phyloP scores from a whole-genome alignment of 129 eudicot species.

The Saposhnikovia divaricata region DNA sequence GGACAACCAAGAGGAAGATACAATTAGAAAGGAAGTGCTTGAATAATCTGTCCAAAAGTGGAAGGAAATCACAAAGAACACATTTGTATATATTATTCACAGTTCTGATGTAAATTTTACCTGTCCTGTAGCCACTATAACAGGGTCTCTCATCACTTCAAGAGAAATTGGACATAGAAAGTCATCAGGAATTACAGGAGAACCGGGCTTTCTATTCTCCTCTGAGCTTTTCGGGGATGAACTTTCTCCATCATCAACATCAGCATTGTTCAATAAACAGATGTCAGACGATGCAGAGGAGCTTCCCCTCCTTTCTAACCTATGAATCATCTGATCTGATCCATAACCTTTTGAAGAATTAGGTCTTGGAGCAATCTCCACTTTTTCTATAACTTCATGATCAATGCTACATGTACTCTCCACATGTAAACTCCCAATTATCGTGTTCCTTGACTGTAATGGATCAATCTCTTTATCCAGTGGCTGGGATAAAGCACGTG shows the following conservation, averaged over 20 bases:
- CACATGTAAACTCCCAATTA: slow-evolving; percentile 26
- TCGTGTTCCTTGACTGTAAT: slow-evolving; percentile 18
- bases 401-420: slow-evolving; percentile 27
- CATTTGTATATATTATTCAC: not conserved
- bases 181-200: slow-evolving; percentile 35
- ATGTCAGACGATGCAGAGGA: slow-evolving; percentile 15
- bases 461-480: slow-evolving; percentile 32
- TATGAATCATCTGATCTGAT: slow-evolving; percentile 8
- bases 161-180: slow-evolving; percentile 39
- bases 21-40: not conserved
- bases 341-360: slow-evolving; percentile 12
- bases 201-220: slow-evolving; percentile 15
- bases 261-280: slow-evolving; percentile 7
- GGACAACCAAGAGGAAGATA: not conserved
- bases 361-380: not conserved
- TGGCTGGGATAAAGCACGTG: slow-evolving; percentile 34
- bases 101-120: slow-evolving; percentile 11
- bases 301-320: slow-evolving; percentile 9
- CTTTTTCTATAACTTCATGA: slow-evolving; percentile 17
- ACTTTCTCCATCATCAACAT: not conserved
- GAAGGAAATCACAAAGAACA: not conserved
- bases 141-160: slow-evolving; percentile 42
- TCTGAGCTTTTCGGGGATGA: slow-evolving; percentile 5
- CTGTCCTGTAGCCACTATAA: slow-evolving; percentile 43
- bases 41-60: too few relatives aligned